Conservation (phyloP, 805 yeast genomes). For the Kodamaea kakaduensis region DNA sequence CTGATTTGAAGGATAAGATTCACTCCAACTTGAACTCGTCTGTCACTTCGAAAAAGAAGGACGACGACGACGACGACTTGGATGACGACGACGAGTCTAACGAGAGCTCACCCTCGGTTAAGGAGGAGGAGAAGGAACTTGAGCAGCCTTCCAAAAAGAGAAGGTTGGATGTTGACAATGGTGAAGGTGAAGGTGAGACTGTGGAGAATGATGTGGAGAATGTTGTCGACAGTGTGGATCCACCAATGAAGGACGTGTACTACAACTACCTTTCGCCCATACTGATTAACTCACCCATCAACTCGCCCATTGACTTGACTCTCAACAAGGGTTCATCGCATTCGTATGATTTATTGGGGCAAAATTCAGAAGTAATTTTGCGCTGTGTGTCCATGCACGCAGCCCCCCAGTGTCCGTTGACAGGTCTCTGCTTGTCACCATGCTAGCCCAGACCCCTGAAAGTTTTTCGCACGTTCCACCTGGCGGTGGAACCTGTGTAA, state of each 20-base stretch:
- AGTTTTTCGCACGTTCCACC: slow-evolving; percentile 1
- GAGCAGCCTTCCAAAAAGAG: slow-evolving; percentile 5
- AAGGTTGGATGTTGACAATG: slow-evolving; percentile 11
- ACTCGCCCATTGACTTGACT: slow-evolving; percentile 39
- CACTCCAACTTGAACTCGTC: slow-evolving; percentile 21
- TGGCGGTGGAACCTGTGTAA: neutral
- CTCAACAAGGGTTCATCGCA: slow-evolving; percentile 8
- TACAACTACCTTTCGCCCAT: slow-evolving; percentile 42
- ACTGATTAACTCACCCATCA: slow-evolving; percentile 36
- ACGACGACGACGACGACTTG: slow-evolving; percentile 14
- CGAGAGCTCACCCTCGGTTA: neutral
- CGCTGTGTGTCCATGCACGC: slow-evolving; percentile 12
- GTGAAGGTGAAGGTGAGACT: slow-evolving; percentile 3
- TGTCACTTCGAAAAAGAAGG: slow-evolving; percentile 7
- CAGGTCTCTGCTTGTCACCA: slow-evolving; percentile 29
- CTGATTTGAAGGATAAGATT: slow-evolving; percentile 24
- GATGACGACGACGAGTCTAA: slow-evolving; percentile 9
- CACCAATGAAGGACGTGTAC: slow-evolving; percentile 13
- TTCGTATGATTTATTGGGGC: slow-evolving; percentile 36
- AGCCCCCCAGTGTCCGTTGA: slow-evolving; percentile 3
- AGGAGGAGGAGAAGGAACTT: slow-evolving; percentile 1
- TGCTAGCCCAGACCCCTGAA: slow-evolving; percentile 2
- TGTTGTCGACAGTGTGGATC: no score
- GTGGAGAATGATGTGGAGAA: no score
- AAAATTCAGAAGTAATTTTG: slow-evolving; percentile 47